Evolutionary conservation across 495 filamentous ascomycete genomes (phyloP), one percentile per base, ranked within the genome.

Genomic region (Amphirosellinia nigrospora): DNA sequence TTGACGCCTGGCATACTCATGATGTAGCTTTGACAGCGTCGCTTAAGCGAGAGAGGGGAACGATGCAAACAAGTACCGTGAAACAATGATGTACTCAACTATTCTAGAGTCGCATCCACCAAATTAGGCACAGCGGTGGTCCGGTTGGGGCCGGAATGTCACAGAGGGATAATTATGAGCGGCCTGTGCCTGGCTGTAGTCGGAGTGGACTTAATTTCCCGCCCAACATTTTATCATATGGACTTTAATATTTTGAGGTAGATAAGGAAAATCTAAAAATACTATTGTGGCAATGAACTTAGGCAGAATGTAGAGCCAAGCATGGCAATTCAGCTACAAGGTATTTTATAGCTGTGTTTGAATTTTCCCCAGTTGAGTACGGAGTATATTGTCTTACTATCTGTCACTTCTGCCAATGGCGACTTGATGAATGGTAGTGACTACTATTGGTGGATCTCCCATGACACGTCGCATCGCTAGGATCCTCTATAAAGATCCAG

Each of bases 11-110:
- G 15, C 26, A 53, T 53, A 16, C 50, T 11, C 13, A 30, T 23
- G 7, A 61, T 41, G 58, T 28, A 61, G 21, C 36, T 61, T 61
- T 61, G 58, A 41, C 58, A 61, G 38, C 34, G 50, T 61, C 58
- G 43, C 34, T 41, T 41, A 61, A 61, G 36, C 58, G 58, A 61
- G 36, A 30, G 26, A 41, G n/a, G 58, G 21, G 21, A 41, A 21
- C 7, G 13, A 59, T 59, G 34, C 32, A 59, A 59, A 32, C 7
- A 23, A 59, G 13, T 38, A 59, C 55, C 30, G n/a, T 38, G 55
- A 59, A 59, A 38, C 55, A 36, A 21, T 36, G 30, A 53, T 23
- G 26, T 26, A 26, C 21, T 53, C 30, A 53, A 26, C 50, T 30
- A 53, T 59, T 1, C 55, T 32, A 59, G 34, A 59, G 55, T 59